Evolutionary conservation across 2,329 filamentous ascomycete genomes (phyloP).

Genomic region (Phaeosphaeria sp.): DNA sequence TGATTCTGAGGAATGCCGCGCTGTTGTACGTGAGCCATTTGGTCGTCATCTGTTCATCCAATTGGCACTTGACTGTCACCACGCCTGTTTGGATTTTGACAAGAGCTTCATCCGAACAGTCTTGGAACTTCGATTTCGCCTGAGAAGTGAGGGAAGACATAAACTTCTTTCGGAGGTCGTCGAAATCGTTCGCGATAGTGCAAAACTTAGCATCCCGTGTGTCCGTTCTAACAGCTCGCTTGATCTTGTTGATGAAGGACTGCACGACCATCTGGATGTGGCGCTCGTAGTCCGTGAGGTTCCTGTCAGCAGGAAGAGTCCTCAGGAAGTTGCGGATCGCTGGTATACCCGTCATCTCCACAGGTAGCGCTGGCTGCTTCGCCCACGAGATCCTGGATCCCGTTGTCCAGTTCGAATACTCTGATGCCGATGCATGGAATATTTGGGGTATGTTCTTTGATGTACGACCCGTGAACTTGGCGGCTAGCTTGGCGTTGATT

Average conservation of each 20-base stretch:
- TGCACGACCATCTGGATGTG: slow-evolving; percentile 14
- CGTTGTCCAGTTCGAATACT: slow-evolving; percentile 29
- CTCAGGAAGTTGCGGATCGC: slow-evolving; percentile 18
- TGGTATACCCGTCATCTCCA: slow-evolving; percentile 24
- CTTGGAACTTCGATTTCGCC: background rate
- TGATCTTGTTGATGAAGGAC: slow-evolving; percentile 20
- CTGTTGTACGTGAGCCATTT: slow-evolving; percentile 12
- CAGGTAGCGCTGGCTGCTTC: slow-evolving; percentile 14
- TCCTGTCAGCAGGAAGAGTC: slow-evolving; percentile 19
- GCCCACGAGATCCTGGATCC: slow-evolving; percentile 13
- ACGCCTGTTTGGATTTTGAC: slow-evolving; percentile 4
- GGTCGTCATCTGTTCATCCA: slow-evolving; percentile 3
- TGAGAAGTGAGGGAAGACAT: slow-evolving; percentile 1
- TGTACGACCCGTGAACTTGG: slow-evolving; percentile 9
- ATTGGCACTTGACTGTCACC: slow-evolving; percentile 4
- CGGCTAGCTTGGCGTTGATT: slow-evolving; percentile 15
- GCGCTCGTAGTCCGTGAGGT: slow-evolving; percentile 13
- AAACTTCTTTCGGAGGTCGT: slow-evolving; percentile 1
- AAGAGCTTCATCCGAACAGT: slow-evolving; percentile 3
- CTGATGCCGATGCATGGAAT: slow-evolving; percentile 21
- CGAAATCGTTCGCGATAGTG: slow-evolving; percentile 21
- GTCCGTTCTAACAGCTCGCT: slow-evolving; percentile 6
- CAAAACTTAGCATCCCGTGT: slow-evolving; percentile 21
- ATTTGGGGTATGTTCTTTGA: slow-evolving; percentile 4
- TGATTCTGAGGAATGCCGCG: slow-evolving; percentile 18